Conservation (phyloP, 371 early-diverging fungal genomes). For the Parasitella parasitica region DNA sequence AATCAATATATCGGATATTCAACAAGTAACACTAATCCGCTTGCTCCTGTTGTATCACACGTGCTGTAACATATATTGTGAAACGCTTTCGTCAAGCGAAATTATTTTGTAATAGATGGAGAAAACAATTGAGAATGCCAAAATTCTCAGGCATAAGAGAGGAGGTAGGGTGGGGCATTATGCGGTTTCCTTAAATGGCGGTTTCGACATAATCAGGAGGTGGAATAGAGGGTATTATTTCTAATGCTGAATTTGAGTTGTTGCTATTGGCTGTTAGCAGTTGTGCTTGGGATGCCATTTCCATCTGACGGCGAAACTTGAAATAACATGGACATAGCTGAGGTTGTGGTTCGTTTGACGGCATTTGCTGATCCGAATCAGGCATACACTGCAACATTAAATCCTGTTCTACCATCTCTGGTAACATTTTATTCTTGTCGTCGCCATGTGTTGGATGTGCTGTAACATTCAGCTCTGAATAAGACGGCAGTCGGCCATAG, state of each 20-base stretch:
- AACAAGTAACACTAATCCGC: not conserved
- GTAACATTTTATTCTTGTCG: slow-evolving; percentile 19
- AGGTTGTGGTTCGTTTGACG: slow-evolving; percentile 21
- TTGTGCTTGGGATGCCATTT: slow-evolving; percentile 40
- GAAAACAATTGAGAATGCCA: too few species aligned
- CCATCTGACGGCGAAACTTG: slow-evolving; percentile 40
- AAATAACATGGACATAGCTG: slow-evolving; percentile 40
- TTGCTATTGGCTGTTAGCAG: slow-evolving; percentile 15
- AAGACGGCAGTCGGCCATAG: slow-evolving; percentile 46
- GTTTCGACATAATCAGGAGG: slow-evolving; percentile 44
- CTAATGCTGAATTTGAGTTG: slow-evolving; percentile 8
- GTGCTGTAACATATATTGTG: not conserved
- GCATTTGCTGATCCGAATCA: slow-evolving; percentile 15
- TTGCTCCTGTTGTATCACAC: not conserved
- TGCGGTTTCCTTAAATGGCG: not conserved
- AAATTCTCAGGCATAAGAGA: not conserved
- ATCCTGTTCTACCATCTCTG: slow-evolving; percentile 24
- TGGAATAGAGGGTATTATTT: slow-evolving; percentile 41
- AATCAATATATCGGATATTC: not conserved
- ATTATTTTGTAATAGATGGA: too few species aligned
- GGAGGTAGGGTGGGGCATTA: not conserved
- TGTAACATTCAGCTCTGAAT: slow-evolving; percentile 36
- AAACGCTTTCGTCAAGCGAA: not conserved
- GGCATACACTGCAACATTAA: slow-evolving; percentile 27
- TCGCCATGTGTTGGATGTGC: slow-evolving; percentile 17